phyloP scores from a whole-genome alignment of 2,329 filamentous ascomycete species.

The Calonectria leucothoes region DNA sequence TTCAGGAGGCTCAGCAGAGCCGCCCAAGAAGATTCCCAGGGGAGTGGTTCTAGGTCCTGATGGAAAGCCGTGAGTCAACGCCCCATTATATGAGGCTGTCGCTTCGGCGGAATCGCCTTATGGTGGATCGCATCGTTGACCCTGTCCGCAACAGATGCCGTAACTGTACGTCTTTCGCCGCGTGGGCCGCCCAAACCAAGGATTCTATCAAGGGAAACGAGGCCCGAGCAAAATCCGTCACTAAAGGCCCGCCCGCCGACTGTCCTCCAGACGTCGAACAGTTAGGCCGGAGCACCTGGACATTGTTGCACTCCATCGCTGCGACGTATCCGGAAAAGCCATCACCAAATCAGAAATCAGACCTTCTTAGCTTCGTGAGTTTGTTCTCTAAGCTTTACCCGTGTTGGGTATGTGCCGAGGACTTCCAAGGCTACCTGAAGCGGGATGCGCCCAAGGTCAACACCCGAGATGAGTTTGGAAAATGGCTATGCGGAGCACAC shows the following conservation, averaged over 20 bases:
- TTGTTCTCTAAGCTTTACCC: constrained; percentile 91
- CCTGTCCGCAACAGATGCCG: constrained; percentile 44
- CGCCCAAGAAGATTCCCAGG: constrained; percentile 71
- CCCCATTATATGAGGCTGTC: constrained; percentile 5
- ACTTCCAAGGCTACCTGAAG: constrained; percentile 86
- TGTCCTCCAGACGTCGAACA: constrained; percentile 92
- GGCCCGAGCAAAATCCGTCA: constrained; percentile 48
- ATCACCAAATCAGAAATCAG: constrained; percentile 74
- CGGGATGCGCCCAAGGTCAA: constrained; percentile 73
- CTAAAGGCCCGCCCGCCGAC: constrained; percentile 64
- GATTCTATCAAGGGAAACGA: constrained; percentile 50
- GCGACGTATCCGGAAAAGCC: constrained; percentile 84
- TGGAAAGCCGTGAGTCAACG: constrained; percentile 79
- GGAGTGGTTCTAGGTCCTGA: constrained; percentile 82
- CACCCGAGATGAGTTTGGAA: constrained; percentile 77
- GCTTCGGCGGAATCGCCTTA: constrained; percentile 14
- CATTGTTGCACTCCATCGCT: constrained; percentile 90
- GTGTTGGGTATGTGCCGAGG: constrained; percentile 94
- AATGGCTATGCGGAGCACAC: constrained; percentile 87
- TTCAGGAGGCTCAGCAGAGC: constrained; percentile 42
- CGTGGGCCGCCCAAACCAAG: constrained; percentile 66
- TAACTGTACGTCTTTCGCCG: constrained; percentile 46
- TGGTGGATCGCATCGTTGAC: constrained; percentile 28
- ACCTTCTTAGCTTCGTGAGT: constrained; percentile 81
- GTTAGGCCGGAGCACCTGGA: constrained; percentile 92